Base-by-base conservation (phyloP, 73 alveolate species). In the Durusdinium trenchii region DNA sequence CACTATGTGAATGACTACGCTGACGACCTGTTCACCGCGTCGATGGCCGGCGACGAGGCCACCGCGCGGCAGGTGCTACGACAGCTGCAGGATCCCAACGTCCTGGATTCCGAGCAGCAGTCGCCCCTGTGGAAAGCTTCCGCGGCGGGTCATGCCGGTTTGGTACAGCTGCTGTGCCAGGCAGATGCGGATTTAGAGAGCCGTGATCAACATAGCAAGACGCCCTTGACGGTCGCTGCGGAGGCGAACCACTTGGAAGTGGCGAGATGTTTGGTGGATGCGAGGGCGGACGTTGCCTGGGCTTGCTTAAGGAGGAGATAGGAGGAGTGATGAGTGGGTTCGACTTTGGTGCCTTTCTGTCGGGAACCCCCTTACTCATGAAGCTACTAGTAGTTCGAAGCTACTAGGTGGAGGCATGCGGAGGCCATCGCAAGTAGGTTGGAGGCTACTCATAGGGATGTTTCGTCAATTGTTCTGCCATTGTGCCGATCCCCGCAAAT, bases 111-210 rank as follows among this genome's bases (percentile, higher is more conserved):
- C 28, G 38, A 9, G 73, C n/a, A 50, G 16, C 69, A 82, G 93
- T 47, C 93, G 48, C 73, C 93, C 35, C 42, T 82, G 46, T 82
- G 93, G 93, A 82, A 82, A 35, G 93, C 93, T 30, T 50, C 73
- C 35, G 93, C 93, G 16, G 93, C 75, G 3, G 93, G 93, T 36
- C 93, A 82, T 50, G 93, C 50, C 18, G 50, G 93, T 50, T 32
- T 82, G 93, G 93, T 73, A 43, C 73, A 82, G 61, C 93, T 82
- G 52, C 93, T 82, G 9, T 48, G 50, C 50, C n/a, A 57, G 3
- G 93, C 93, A 35, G 93, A 82, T 82, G 93, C 93, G n/a, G 93
- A 82, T 16, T 73, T 82, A 20, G 93, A 82, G 32, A 47, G 73
- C 50, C 73, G 93, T 10, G 93, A 50, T 35, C 40, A 1, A 69